A percentile compares a stretch with the other conserved stretches of the same genome.
Conservation (phyloP, 2,329 filamentous ascomycete genomes). For the Ceratocystiopsis sp. region DNA sequence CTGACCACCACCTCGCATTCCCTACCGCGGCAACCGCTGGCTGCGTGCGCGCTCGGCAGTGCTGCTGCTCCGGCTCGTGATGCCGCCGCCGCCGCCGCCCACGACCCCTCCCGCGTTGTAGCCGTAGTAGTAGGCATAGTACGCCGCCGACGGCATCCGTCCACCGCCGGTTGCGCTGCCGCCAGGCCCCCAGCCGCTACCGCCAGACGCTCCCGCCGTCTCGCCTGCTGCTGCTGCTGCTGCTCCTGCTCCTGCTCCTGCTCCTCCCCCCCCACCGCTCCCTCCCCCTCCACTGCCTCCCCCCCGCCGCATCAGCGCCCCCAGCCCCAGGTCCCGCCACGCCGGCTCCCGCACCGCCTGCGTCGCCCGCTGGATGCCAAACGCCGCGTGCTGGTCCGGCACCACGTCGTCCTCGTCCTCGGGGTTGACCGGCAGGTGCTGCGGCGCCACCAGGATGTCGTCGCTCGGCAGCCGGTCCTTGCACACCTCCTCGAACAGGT, state of each 20-base stretch:
- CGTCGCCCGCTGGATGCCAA: conserved; percentile 69
- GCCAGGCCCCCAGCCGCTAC: not conserved
- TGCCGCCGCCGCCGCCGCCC: not conserved
- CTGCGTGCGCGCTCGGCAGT: not conserved
- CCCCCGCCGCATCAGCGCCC: conserved; percentile 49
- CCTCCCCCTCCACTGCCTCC: conserved; percentile 18
- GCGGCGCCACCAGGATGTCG: conserved; percentile 65
- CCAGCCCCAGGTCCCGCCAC: conserved; percentile 67
- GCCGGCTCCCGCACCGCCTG: conserved; percentile 52
- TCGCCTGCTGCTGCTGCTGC: conserved; percentile 1
- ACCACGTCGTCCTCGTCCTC: conserved; percentile 83
- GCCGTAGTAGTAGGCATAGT: conserved; percentile 11
- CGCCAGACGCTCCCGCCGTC: conserved; percentile 3
- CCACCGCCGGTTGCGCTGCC: conserved; percentile 18
- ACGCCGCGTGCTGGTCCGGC: conserved; percentile 74
- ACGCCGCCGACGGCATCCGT: conserved; percentile 20
- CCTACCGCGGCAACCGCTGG: no score
- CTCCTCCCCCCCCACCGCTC: not conserved
- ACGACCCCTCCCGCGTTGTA: conserved; percentile 6
- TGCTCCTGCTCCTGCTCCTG: not conserved
- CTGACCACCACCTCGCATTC: not conserved
- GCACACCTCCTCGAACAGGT: conserved; percentile 65
- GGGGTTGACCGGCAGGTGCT: conserved; percentile 68
- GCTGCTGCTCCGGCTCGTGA: conserved; percentile 2
- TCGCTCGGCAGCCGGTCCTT: conserved; percentile 55